These are phyloP conservation scores for Cucurbita argyrosperma DNA, from an alignment of 306 rosid genomes.

Conservation along the genomic window DNA sequence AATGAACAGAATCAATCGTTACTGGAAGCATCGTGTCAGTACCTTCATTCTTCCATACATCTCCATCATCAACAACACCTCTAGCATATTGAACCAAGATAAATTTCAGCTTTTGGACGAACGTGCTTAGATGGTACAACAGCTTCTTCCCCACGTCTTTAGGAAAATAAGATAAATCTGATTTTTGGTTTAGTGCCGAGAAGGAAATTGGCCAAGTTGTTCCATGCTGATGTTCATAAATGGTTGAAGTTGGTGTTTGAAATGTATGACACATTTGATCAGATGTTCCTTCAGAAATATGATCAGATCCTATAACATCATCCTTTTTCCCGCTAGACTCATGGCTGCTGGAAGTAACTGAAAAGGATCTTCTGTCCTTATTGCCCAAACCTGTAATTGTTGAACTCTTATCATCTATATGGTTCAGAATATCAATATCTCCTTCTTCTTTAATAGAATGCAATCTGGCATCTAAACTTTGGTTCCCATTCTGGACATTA, in stretches of 20 bases:
- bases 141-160: constrained; percentile 31
- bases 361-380: constrained; percentile 16
- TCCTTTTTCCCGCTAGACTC: constrained; percentile 19
- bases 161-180: constrained; percentile 23
- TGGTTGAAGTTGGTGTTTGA: constrained; percentile 19
- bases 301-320: constrained; percentile 17
- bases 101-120: constrained; percentile 37
- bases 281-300: constrained; percentile 13
- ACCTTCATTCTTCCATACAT: constrained; percentile 37
- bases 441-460: constrained; percentile 15
- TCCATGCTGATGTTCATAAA: constrained; percentile 16
- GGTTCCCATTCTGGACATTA: constrained; percentile 13
- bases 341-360: constrained; percentile 15
- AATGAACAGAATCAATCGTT: constrained; percentile 65
- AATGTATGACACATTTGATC: constrained; percentile 18
- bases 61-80: constrained; percentile 27
- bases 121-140: constrained; percentile 21
- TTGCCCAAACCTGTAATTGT: constrained; percentile 3
- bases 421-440: constrained; percentile 12
- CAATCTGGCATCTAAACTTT: constrained; percentile 11
- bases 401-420: constrained; percentile 8
- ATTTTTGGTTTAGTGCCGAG: constrained; percentile 27
- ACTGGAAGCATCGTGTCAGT: constrained; percentile 42
- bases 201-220: constrained; percentile 22
- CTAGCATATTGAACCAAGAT: constrained; percentile 29